Percentiles rank a stretch among this genome's conserved stretches.
Evolutionary conservation across 2,329 filamentous ascomycete species (phyloP).

Genomic region (Diaporthe batatas): DNA sequence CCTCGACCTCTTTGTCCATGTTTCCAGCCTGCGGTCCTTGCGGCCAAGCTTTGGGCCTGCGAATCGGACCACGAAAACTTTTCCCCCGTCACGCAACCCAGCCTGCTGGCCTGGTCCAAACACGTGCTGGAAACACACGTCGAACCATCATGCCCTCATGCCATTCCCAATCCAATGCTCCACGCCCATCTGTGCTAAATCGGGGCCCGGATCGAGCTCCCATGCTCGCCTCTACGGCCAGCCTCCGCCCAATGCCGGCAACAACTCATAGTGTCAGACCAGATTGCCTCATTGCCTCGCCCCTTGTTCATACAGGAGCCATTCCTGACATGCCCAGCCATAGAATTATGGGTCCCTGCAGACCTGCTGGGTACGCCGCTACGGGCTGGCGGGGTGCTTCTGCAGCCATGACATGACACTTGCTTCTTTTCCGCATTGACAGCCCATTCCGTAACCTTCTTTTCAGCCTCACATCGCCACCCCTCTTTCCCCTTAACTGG

Average conservation of each 20-base stretch:
- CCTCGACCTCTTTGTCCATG: slow-evolving; percentile 36
- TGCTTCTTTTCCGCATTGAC: slow-evolving; percentile 23
- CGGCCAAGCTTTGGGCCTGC: slow-evolving; percentile 29
- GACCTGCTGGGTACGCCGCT: slow-evolving; percentile 34
- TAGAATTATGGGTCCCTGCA: slow-evolving; percentile 28
- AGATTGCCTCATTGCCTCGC: slow-evolving; percentile 28
- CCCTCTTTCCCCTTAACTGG: slow-evolving; percentile 17
- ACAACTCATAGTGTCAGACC: slow-evolving; percentile 31
- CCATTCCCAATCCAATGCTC: slow-evolving; percentile 8
- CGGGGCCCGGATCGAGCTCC: slow-evolving; percentile 21
- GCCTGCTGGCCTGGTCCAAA: slow-evolving; percentile 33
- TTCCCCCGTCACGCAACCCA: slow-evolving; percentile 39
- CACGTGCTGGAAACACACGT: slow-evolving; percentile 38
- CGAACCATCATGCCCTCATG: slow-evolving; percentile 36
- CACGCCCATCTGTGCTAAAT: slow-evolving; percentile 32
- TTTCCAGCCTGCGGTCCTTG: slow-evolving; percentile 9
- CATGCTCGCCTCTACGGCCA: slow-evolving; percentile 17
- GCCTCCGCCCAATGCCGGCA: background rate
- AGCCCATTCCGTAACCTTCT: slow-evolving; percentile 14
- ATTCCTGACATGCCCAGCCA: slow-evolving; percentile 19
- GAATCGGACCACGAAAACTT: slow-evolving; percentile 34
- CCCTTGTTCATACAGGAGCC: slow-evolving; percentile 9
- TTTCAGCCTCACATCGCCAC: slow-evolving; percentile 25
- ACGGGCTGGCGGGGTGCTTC: slow-evolving; percentile 35
- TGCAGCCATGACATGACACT: slow-evolving; percentile 40